These are phyloP conservation scores for Irpex lacteus DNA, from an alignment of 1,284 basidiomycete genomes.

Conservation along the genomic window DNA sequence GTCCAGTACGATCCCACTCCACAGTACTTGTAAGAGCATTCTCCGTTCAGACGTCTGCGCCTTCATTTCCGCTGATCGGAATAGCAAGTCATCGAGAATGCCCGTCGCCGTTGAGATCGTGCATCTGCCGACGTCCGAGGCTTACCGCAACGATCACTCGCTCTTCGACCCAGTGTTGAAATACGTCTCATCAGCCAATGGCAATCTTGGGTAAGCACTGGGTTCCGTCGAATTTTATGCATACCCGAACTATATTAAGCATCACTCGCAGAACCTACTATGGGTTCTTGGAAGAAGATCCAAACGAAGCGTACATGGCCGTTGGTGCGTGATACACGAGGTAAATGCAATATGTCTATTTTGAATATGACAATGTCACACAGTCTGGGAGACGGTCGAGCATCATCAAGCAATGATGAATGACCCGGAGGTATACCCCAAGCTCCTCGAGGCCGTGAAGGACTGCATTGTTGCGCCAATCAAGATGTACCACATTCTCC, in stretches of 20 bases:
- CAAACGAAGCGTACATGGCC: conserved; percentile 5
- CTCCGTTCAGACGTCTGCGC: too few relatives aligned
- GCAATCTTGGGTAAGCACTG: conserved; percentile 7
- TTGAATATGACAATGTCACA: neutral
- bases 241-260: neutral
- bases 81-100: neutral
- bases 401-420: conserved; percentile 11
- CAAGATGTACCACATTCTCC: conserved; percentile 8
- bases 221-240: neutral
- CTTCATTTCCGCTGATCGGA: neutral
- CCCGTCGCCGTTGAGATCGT: conserved; percentile 7
- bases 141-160: conserved; percentile 10
- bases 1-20: too few relatives aligned
- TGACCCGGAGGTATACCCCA: conserved; percentile 5
- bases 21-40: neutral
- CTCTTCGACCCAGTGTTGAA: conserved; percentile 4
- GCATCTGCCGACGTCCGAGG: conserved; percentile 6
- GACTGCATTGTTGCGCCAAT: conserved; percentile 1
- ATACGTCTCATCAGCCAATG: conserved; percentile 3
- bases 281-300: conserved; percentile 11
- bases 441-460: conserved; percentile 1
- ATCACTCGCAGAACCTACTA: conserved; percentile 9
- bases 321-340: conserved; percentile 6
- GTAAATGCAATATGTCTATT: neutral
- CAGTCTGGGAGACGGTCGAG: conserved; percentile 14